phyloP scores from a whole-genome alignment of 2,329 filamentous ascomycete genomes.

The Hypomyces rosellus region DNA sequence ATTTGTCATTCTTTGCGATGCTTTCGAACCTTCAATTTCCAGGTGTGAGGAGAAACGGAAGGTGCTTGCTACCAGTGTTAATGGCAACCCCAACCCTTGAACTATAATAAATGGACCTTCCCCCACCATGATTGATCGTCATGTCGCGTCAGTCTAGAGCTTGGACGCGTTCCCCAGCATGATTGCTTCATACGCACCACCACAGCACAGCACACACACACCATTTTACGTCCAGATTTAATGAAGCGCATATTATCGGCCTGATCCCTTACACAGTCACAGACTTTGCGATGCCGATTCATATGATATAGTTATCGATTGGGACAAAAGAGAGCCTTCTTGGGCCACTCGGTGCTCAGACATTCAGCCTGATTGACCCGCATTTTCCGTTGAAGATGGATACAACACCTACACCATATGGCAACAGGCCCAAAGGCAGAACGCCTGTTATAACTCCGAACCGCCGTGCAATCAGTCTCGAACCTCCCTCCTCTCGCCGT shows the following conservation, averaged over 20 bases:
- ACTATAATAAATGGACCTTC: background rate
- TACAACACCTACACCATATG: conserved; percentile 2
- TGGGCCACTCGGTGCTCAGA: too few species aligned
- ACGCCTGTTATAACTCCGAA: conserved; percentile 22
- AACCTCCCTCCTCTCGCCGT: conserved; percentile 34
- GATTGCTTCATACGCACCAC: background rate
- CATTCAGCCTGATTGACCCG: too few species aligned
- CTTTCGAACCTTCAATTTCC: too few species aligned
- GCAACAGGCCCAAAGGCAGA: conserved; percentile 9
- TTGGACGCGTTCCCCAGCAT: background rate
- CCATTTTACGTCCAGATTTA: too few species aligned
- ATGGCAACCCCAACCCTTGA: background rate
- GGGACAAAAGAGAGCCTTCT: too few species aligned
- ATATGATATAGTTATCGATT: too few species aligned
- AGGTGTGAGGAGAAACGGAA: too few species aligned
- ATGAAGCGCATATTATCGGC: too few species aligned
- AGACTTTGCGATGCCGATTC: too few species aligned
- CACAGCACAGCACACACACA: background rate
- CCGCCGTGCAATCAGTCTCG: conserved; percentile 23
- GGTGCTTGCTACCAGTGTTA: too few species aligned
- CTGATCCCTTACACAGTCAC: too few species aligned
- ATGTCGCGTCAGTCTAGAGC: background rate
- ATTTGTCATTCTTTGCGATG: too few species aligned
- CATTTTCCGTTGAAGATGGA: background rate
- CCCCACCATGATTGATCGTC: background rate